A percentile compares a stretch with the other conserved stretches of the same genome.
These are phyloP conservation scores for Nakataea oryzae DNA, from an alignment of 2,329 filamentous ascomycete species.

Conservation along the genomic window DNA sequence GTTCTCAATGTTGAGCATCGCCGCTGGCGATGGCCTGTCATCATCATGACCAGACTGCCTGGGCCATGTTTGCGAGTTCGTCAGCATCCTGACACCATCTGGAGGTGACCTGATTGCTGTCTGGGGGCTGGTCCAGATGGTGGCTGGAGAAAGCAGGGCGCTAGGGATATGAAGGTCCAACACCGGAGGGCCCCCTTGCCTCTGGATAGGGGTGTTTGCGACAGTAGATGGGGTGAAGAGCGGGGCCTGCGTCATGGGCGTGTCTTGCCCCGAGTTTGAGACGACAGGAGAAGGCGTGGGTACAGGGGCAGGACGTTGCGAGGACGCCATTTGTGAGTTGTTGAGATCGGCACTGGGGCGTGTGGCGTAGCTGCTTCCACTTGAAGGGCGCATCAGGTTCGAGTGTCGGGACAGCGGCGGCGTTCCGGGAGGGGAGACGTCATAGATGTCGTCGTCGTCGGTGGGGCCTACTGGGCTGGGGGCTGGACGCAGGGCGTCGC, in stretches of 20 bases:
- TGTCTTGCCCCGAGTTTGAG: neutral
- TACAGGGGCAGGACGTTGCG: neutral
- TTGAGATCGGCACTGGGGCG: neutral
- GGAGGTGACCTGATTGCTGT: conserved; percentile 3
- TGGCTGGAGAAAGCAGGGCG: conserved; percentile 11
- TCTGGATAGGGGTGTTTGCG: neutral
- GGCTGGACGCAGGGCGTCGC: conserved; percentile 6
- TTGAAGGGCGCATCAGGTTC: conserved; percentile 6
- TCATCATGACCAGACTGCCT: conserved; percentile 15
- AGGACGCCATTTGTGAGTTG: conserved; percentile 3
- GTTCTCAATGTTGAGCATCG: conserved; percentile 16
- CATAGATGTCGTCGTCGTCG: conserved; percentile 29
- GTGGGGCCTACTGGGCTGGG: conserved; percentile 4
- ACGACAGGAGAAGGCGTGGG: neutral
- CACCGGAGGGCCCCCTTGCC: conserved; percentile 7
- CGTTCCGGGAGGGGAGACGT: conserved; percentile 34
- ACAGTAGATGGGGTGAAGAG: conserved; percentile 1
- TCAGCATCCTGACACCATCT: conserved; percentile 10
- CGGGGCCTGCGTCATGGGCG: conserved; percentile 2
- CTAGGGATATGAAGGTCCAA: conserved; percentile 20
- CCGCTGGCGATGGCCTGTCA: conserved; percentile 9
- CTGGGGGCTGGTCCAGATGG: conserved; percentile 6
- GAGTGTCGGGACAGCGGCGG: conserved; percentile 15
- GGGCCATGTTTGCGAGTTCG: conserved; percentile 37
- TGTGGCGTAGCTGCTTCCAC: conserved; percentile 7